These are phyloP conservation scores for Coemansia sp. DNA, from an alignment of 192 early-diverging fungal genomes.

Conservation along the genomic window DNA sequence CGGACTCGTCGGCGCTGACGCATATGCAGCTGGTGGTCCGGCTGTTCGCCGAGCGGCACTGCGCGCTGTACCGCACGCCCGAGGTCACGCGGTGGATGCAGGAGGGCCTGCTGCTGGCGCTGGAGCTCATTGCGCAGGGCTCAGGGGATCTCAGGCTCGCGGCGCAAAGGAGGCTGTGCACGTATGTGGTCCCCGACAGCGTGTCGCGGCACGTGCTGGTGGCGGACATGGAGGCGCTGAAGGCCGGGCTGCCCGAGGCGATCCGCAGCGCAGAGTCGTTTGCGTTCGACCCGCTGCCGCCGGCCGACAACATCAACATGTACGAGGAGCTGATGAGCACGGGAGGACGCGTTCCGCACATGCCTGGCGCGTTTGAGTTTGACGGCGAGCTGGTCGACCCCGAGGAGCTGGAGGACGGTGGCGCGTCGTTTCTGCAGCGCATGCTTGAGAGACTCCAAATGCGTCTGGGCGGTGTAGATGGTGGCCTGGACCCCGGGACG, in stretches of 20 bases:
- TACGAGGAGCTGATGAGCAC: constrained; percentile 25
- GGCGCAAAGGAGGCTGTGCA: constrained; percentile 24
- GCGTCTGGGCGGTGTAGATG: constrained; percentile 1
- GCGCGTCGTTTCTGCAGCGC: constrained; percentile 1
- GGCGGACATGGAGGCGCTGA: constrained; percentile 38
- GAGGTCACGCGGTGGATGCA: constrained; percentile 57
- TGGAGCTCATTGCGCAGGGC: constrained; percentile 21
- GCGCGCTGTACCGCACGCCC: constrained; percentile 80
- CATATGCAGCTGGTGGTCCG: constrained; percentile 62
- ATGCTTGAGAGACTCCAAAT: constrained; percentile 13
- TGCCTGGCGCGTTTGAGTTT: constrained; percentile 29
- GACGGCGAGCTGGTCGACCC: constrained; percentile 5
- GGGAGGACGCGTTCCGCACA: background rate
- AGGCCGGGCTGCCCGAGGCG: constrained; percentile 34
- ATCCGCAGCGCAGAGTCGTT: constrained; percentile 23
- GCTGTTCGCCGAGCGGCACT: constrained; percentile 70
- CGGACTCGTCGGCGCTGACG: constrained; percentile 40
- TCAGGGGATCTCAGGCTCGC: constrained; percentile 1
- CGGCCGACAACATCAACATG: constrained; percentile 27
- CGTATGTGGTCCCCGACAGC: constrained; percentile 37
- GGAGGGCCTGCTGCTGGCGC: constrained; percentile 39
- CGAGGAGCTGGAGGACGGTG: constrained; percentile 11
- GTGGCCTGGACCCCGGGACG: constrained; percentile 21
- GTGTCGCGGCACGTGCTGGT: constrained; percentile 49
- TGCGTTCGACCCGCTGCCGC: constrained; percentile 51